Evolutionary conservation across 208 protist species (phyloP).

Genomic region (Naegleria lovaniensis): DNA sequence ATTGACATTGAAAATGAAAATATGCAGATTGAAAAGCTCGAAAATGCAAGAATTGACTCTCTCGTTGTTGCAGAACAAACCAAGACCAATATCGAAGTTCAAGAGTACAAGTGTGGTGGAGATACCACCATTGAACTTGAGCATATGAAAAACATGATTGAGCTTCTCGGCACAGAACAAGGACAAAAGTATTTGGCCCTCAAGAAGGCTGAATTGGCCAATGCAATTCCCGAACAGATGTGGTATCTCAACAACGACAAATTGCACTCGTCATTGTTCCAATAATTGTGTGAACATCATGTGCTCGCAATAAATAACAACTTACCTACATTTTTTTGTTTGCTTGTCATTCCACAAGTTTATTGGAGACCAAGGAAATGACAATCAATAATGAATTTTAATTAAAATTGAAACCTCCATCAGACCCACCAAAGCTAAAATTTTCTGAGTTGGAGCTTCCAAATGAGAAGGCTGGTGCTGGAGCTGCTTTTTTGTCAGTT

Average conservation of each 20-base stretch:
- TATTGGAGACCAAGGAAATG: too few species aligned
- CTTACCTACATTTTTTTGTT: too few species aligned
- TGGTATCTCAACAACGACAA: neutral
- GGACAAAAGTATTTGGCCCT: neutral
- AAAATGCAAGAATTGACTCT: neutral
- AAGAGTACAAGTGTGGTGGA: neutral
- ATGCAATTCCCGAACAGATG: neutral
- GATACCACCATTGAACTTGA: neutral
- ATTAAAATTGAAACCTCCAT: too few species aligned
- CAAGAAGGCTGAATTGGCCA: neutral
- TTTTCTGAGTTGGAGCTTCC: too few species aligned
- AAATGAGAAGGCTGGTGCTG: too few species aligned
- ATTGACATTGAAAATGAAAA: slow-evolving; percentile 15
- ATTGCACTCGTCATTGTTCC: neutral
- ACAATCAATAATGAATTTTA: too few species aligned
- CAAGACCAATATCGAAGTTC: neutral
- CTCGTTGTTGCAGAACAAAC: neutral
- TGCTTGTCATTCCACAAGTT: too few species aligned
- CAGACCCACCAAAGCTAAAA: too few species aligned
- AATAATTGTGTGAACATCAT: too few species aligned
- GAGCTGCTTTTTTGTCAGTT: too few species aligned
- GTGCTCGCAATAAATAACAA: too few species aligned
- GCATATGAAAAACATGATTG: neutral
- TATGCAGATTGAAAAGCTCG: neutral
- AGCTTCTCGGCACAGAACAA: neutral